phyloP scores from a whole-genome alignment of 202 grass and related monocot species.

The Carex arenaria region DNA sequence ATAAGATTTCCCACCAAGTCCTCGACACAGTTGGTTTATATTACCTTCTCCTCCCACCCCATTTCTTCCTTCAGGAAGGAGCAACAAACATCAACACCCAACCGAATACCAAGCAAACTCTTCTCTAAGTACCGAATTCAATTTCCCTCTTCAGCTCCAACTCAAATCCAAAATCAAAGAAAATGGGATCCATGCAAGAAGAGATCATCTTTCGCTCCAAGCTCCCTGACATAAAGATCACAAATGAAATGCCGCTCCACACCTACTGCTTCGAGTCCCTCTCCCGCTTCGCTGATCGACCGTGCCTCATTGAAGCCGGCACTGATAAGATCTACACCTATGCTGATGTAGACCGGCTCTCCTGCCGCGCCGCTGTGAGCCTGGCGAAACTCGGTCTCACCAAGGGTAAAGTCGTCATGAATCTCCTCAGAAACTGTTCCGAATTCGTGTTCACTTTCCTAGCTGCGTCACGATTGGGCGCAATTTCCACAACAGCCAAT shows the following conservation, averaged over 20 bases:
- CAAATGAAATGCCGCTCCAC: conserved; percentile 58
- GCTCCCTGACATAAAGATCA: conserved; percentile 74
- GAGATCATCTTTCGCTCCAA: conserved; percentile 79
- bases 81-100: not conserved
- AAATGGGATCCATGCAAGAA: conserved; percentile 25
- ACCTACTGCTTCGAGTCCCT: conserved; percentile 71
- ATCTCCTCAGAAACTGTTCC: conserved; percentile 58
- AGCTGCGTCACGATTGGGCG: conserved; percentile 52
- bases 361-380: conserved; percentile 37
- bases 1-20: conserved; percentile 24
- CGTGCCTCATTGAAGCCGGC: conserved; percentile 63
- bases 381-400: conserved; percentile 29
- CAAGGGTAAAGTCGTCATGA: conserved; percentile 62
- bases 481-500: conserved; percentile 61
- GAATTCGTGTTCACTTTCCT: conserved; percentile 80
- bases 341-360: conserved; percentile 47
- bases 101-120: not conserved
- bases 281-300: conserved; percentile 29
- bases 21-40: not conserved
- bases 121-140: not conserved
- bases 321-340: conserved; percentile 46
- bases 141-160: not conserved
- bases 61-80: conserved; percentile 19
- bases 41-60: not conserved
- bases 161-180: not conserved